These are phyloP conservation scores for Aquilaria agallochum DNA, from an alignment of 441 rosid genomes.

Conservation along the genomic window DNA sequence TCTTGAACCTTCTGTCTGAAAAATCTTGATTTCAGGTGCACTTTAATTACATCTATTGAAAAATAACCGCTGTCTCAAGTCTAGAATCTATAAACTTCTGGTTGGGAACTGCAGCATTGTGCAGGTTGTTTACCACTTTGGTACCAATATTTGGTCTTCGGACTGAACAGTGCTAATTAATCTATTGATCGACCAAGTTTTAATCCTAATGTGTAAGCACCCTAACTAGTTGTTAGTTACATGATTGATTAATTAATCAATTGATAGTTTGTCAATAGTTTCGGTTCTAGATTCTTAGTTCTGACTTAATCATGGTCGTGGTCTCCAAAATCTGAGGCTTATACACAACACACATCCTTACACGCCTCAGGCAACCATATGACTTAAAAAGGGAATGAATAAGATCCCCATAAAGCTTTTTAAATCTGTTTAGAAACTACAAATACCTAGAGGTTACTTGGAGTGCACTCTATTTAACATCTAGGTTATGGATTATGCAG, in stretches of 20 bases:
- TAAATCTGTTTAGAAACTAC: neutral
- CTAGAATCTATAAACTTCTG: constrained; percentile 81
- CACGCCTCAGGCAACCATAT: constrained; percentile 45
- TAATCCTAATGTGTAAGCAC: neutral
- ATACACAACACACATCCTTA: too few relatives aligned
- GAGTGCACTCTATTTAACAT: neutral
- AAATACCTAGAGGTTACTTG: neutral
- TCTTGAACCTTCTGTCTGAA: neutral
- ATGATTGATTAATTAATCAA: too few relatives aligned
- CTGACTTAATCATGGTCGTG: neutral
- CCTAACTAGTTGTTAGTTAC: neutral
- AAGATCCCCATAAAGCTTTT: constrained; percentile 70
- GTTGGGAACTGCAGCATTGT: constrained; percentile 90
- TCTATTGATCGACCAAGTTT: too few relatives aligned
- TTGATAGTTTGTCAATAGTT: too few relatives aligned
- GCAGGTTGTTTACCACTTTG: constrained; percentile 36
- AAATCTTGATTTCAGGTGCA: constrained; percentile 55
- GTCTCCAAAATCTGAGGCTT: too few relatives aligned
- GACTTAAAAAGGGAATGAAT: constrained; percentile 89
- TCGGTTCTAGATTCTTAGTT: neutral
- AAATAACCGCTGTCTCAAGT: constrained; percentile 82
- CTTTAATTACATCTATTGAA: constrained; percentile 76
- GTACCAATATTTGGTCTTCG: too few relatives aligned
- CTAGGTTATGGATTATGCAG: constrained; percentile 37
- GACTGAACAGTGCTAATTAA: too few relatives aligned